Percentiles rank a stretch among this genome's conserved stretches.
phyloP scores from a whole-genome alignment of 768 basidiomycete genomes.

The Boletus rubroflammeus region DNA sequence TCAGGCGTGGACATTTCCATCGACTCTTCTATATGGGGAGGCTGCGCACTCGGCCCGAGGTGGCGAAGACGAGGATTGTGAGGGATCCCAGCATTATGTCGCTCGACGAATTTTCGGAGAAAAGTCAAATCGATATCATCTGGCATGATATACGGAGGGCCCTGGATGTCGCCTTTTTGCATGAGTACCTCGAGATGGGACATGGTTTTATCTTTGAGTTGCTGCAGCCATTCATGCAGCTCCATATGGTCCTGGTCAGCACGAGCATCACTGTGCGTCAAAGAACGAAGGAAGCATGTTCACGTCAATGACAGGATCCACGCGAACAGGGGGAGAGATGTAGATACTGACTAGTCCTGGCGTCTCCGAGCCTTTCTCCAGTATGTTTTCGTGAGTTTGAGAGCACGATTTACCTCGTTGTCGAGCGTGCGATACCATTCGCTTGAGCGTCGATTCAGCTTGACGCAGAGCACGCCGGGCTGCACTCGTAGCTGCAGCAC shows the following conservation, averaged over 20 bases:
- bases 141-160: constrained; percentile 78
- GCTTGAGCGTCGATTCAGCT: constrained; percentile 69
- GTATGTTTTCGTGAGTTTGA: constrained; percentile 82
- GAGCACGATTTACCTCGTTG: constrained; percentile 72
- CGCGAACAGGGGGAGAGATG: neutral
- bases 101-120: constrained; percentile 78
- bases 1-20: constrained; percentile 35
- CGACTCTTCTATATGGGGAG: constrained; percentile 32
- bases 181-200: constrained; percentile 81
- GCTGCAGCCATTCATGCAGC: constrained; percentile 82
- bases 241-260: constrained; percentile 91
- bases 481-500: constrained; percentile 79
- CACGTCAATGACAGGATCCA: constrained; percentile 6
- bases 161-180: constrained; percentile 84
- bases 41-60: constrained; percentile 32
- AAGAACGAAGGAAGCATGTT: neutral
- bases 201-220: constrained; percentile 87
- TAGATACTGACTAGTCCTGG: constrained; percentile 54
- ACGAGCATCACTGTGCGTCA: constrained; percentile 49
- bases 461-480: constrained; percentile 75
- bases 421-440: constrained; percentile 83
- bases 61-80: constrained; percentile 80
- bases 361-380: constrained; percentile 80
- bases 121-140: constrained; percentile 76
- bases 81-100: constrained; percentile 68